Percentiles rank a stretch among this genome's conserved stretches.
Conservation (phyloP, 2,329 filamentous ascomycete genomes). For the Cladosporium sp. region DNA sequence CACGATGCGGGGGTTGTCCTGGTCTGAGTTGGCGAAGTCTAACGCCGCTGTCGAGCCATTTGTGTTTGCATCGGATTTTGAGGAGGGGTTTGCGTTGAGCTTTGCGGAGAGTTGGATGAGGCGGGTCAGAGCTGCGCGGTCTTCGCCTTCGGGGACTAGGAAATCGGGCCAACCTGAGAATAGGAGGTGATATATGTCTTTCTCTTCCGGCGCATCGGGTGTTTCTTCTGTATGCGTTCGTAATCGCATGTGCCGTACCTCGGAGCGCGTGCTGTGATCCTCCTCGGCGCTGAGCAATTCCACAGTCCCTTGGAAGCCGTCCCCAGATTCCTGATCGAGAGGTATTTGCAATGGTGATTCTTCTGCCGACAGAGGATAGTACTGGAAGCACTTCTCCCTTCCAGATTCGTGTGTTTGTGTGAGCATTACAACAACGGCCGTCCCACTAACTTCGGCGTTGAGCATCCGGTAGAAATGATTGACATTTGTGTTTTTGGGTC, state of each 20-base stretch:
- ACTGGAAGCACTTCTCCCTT: constrained; percentile 81
- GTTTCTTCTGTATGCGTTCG: constrained; percentile 35
- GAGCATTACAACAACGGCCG: constrained; percentile 85
- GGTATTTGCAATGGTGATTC: constrained; percentile 26
- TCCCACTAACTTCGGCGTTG: constrained; percentile 51
- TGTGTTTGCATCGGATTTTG: constrained; percentile 14
- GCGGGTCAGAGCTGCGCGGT: constrained; percentile 64
- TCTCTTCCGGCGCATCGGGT: constrained; percentile 47
- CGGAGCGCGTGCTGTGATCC: constrained; percentile 56
- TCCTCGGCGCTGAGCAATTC: constrained; percentile 54
- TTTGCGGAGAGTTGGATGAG: constrained; percentile 64
- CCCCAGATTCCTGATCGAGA: constrained; percentile 22
- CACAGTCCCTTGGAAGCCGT: constrained; percentile 63
- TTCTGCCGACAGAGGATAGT: constrained; percentile 53
- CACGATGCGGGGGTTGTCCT: constrained; percentile 66
- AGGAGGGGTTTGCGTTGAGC: constrained; percentile 41
- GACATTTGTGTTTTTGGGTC: constrained; percentile 71
- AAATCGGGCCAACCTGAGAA: constrained; percentile 91
- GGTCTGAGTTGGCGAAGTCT: constrained; percentile 23
- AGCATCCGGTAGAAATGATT: constrained; percentile 96
- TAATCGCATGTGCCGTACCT: constrained; percentile 69
- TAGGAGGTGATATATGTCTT: constrained; percentile 75
- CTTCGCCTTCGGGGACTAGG: constrained; percentile 67
- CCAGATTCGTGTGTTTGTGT: constrained; percentile 79
- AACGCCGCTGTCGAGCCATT: constrained; percentile 21